These are phyloP conservation scores for Hyaloscypha hepaticicola DNA, from an alignment of 495 filamentous ascomycete species.

Conservation along the genomic window DNA sequence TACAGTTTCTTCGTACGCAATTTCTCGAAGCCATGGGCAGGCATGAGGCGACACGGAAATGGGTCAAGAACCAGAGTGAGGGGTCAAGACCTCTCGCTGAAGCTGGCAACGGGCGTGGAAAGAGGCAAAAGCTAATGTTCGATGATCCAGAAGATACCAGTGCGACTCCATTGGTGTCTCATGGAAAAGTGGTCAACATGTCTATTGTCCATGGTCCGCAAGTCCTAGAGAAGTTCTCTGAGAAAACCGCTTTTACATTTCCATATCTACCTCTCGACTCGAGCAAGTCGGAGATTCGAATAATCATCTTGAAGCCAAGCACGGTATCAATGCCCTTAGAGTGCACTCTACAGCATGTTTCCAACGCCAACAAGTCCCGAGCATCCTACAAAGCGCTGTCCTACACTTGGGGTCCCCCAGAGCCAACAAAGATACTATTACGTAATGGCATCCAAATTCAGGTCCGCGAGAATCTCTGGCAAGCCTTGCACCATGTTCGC, in stretches of 20 bases:
- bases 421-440: slow-evolving; percentile 5
- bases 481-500: slow-evolving; percentile 28
- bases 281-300: slow-evolving; percentile 3
- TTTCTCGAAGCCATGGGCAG: background rate
- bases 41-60: background rate
- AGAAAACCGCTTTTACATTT: background rate
- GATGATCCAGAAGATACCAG: background rate
- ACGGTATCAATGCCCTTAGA: background rate
- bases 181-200: slow-evolving; percentile 7
- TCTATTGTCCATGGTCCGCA: slow-evolving; percentile 5
- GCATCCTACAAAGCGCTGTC: slow-evolving; percentile 29
- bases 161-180: background rate
- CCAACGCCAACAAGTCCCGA: background rate
- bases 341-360: background rate
- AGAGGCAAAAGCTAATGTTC: background rate
- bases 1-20: no score
- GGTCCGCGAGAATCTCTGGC: slow-evolving; percentile 29
- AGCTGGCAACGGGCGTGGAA: background rate
- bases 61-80: background rate
- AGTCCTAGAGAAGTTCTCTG: background rate
- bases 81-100: background rate
- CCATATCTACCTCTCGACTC: slow-evolving; percentile 1
- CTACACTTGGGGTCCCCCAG: slow-evolving; percentile 21
- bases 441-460: slow-evolving; percentile 3
- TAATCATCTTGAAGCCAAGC: background rate